These are phyloP conservation scores for Aspergillus kassunensis DNA, from an alignment of 495 filamentous ascomycete species.

Conservation along the genomic window DNA sequence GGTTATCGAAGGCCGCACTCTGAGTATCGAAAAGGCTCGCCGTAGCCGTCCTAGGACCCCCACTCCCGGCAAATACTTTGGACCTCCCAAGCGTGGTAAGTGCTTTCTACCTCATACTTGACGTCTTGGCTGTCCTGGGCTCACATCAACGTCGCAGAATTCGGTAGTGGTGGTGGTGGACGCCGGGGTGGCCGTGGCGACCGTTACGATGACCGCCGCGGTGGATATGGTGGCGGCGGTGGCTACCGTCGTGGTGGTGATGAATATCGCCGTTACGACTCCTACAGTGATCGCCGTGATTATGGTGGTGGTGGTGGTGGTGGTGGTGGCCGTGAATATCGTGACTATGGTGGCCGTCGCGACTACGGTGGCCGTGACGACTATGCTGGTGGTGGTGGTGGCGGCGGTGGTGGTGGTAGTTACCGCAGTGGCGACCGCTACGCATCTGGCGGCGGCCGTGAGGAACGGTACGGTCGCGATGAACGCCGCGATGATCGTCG, in stretches of 20 bases:
- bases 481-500: slow-evolving; percentile 62
- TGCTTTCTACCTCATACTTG: slow-evolving; percentile 19
- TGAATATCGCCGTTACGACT: slow-evolving; percentile 50
- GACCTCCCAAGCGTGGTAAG: slow-evolving; percentile 95
- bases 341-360: slow-evolving; percentile 53
- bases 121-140: too few relatives aligned
- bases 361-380: slow-evolving; percentile 52
- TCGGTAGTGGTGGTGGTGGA: slow-evolving; percentile 33
- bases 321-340: slow-evolving; percentile 52
- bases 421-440: slow-evolving; percentile 55
- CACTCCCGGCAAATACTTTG: slow-evolving; percentile 98
- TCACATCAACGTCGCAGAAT: slow-evolving; percentile 47
- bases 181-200: slow-evolving; percentile 42
- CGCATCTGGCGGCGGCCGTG: slow-evolving; percentile 50
- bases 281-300: slow-evolving; percentile 55
- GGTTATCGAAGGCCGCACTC: slow-evolving; percentile 87
- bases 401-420: slow-evolving; percentile 53
- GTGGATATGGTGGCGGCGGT: slow-evolving; percentile 50
- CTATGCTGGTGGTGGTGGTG: slow-evolving; percentile 24
- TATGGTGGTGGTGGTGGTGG: too few relatives aligned
- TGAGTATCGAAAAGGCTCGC: slow-evolving; percentile 99
- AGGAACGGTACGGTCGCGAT: slow-evolving; percentile 66
- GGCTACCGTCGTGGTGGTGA: slow-evolving; percentile 45
- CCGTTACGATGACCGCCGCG: slow-evolving; percentile 56
- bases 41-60: slow-evolving; percentile 91